phyloP scores from a whole-genome alignment of 2,329 filamentous ascomycete genomes.

The Fusarium sp. region DNA sequence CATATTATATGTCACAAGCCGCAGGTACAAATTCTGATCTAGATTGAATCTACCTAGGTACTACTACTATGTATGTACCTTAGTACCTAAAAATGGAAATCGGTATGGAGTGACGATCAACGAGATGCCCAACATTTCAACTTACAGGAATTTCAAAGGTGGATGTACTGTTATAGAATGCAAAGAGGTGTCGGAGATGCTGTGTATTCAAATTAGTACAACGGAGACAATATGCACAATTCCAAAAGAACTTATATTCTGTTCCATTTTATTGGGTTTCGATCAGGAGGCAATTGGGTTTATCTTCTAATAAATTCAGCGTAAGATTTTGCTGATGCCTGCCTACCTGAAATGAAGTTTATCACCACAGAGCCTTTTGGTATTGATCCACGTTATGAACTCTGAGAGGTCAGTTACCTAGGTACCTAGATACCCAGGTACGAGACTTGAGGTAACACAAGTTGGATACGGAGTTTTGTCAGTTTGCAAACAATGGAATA shows the following conservation, averaged over 20 bases:
- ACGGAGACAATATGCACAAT: background rate
- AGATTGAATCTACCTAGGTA: background rate
- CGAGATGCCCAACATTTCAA: background rate
- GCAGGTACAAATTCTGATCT: constrained; percentile 22
- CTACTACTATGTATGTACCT: background rate
- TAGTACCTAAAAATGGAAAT: background rate
- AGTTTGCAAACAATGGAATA: background rate
- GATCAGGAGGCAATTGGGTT: background rate
- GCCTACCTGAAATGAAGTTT: background rate
- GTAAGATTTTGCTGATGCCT: background rate
- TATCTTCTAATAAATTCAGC: background rate
- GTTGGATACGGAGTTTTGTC: background rate
- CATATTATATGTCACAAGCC: constrained; percentile 15
- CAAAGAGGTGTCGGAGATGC: background rate
- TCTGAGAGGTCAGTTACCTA: background rate
- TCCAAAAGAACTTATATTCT: background rate
- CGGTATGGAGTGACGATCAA: constrained; percentile 6
- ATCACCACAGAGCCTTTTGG: background rate
- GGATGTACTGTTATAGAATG: background rate
- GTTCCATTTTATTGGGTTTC: background rate
- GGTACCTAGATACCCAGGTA: too few species aligned
- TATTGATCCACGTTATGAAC: background rate
- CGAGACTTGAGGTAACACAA: background rate
- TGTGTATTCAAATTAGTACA: background rate
- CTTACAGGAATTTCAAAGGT: background rate